Percentiles rank a stretch among this genome's conserved stretches.
These are phyloP conservation scores for Lipomyces yamanashiensis DNA, from an alignment of 805 yeast genomes.

Conservation along the genomic window DNA sequence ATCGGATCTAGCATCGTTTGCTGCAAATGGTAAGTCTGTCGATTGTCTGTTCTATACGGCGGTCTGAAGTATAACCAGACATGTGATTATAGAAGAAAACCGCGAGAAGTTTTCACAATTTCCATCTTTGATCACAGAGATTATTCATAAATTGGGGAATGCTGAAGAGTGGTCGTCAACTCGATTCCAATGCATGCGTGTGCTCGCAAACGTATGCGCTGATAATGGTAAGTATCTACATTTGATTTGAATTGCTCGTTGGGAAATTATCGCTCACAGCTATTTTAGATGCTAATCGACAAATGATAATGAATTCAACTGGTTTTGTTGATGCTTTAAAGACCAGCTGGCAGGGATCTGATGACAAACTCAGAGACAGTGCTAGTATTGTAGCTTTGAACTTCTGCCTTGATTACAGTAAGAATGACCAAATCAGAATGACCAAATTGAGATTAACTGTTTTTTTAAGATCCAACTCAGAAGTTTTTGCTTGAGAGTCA, in stretches of 20 bases:
- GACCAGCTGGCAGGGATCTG: neutral
- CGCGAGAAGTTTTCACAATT: neutral
- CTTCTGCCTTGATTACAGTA: conserved; percentile 21
- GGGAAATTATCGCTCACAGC: neutral
- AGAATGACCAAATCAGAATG: neutral
- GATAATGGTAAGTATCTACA: conserved; percentile 16
- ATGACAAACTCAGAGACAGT: conserved; percentile 4
- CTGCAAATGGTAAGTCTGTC: conserved; percentile 11
- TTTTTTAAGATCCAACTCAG: conserved; percentile 13
- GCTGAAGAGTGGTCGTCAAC: neutral
- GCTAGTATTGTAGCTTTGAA: conserved; percentile 18
- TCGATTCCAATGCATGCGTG: conserved; percentile 21
- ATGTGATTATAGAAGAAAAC: neutral
- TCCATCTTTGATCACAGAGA: neutral
- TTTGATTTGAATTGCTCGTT: neutral
- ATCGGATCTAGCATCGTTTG: conserved; percentile 10
- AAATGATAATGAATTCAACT: neutral
- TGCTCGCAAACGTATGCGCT: conserved; percentile 20
- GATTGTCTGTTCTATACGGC: neutral
- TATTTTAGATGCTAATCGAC: conserved; percentile 1
- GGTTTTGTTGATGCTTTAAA: neutral
- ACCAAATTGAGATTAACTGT: too few relatives aligned
- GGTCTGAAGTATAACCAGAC: neutral
- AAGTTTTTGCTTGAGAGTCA: neutral
- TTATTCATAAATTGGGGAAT: neutral